These are phyloP conservation scores for Leccinum huronense DNA, from an alignment of 1,284 basidiomycete species.

Conservation along the genomic window DNA sequence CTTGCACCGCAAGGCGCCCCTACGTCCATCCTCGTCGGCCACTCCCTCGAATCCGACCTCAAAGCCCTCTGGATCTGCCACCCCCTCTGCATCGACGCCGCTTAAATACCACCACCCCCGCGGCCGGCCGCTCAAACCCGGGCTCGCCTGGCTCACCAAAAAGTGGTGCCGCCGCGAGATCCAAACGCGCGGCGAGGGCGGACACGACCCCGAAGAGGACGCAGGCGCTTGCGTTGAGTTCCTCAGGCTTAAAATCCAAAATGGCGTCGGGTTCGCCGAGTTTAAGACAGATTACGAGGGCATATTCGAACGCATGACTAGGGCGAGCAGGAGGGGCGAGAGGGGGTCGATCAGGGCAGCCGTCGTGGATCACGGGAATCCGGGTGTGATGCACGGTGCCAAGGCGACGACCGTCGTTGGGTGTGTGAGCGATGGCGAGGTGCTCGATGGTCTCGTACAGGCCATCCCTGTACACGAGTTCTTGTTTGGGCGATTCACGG, in stretches of 20 bases:
- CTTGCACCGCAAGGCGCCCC: conserved; percentile 50
- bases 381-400: conserved; percentile 74
- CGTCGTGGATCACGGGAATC: conserved; percentile 84
- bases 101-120: conserved; percentile 86
- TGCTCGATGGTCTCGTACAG: conserved; percentile 63
- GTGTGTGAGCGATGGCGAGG: conserved; percentile 75
- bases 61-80: conserved; percentile 81
- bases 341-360: conserved; percentile 55
- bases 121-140: conserved; percentile 86
- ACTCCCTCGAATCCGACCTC: conserved; percentile 90
- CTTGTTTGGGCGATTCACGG: conserved; percentile 78
- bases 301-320: conserved; percentile 79
- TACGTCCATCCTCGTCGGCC: conserved; percentile 86
- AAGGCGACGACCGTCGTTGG: conserved; percentile 75
- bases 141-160: conserved; percentile 87
- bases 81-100: conserved; percentile 86
- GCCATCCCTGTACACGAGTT: conserved; percentile 71
- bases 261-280: conserved; percentile 82
- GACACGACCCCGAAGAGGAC: conserved; percentile 92
- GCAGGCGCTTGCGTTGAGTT: conserved; percentile 84
- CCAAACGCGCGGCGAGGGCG: conserved; percentile 72
- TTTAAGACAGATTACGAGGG: conserved; percentile 81
- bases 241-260: conserved; percentile 73
- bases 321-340: conserved; percentile 47
- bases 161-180: conserved; percentile 89